Base-by-base conservation (phyloP, 225 moss, liverwort and hornwort species). In the Ulota crispa region DNA sequence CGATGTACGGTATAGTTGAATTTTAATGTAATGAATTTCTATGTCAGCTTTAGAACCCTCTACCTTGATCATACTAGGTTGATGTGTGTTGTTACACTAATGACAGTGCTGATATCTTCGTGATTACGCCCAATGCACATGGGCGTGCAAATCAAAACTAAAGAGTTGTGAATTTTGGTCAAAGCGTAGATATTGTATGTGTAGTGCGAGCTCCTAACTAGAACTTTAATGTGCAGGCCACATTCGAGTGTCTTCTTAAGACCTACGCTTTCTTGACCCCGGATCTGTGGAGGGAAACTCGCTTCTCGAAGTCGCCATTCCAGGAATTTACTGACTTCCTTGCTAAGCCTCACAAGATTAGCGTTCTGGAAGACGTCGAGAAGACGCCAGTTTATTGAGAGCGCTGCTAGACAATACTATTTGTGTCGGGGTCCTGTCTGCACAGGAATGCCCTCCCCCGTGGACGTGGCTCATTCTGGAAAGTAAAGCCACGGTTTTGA, bases 181-280 rank as follows among this genome's bases (percentile, higher is more conserved):
- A 30, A 19, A 55, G 13, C 1, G 57, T 39, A 60, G 31, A 43
- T 12, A 16, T 3, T 8, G 1, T 67, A 5, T 30, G 2, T 39
- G 21, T 7, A 21, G 6, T 66, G 31, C 1, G 23, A 34, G 16
- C 20, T 37, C 2, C 27, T 79, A 41, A 75, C 16, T 31, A 31
- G 8, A 57, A 0, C 5, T 37, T 47, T 45, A 4, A 9, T 66
- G 43, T 78, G 82, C 91, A 96, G 97, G 97, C 97, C 23, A 97
- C 97, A 0, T 97, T 97, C 27, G 89, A 97, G 86, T 97, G 97
- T 45, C 84, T 97, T 72, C 42, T 97, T 77, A 97, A 97, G 89
- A 97, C 97, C 9, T 97, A 97, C 39, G 97, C 94, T 62, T 97
- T 97, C 85, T 83, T 97, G 89, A 95, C 97, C 8, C 97, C 97